Conservation (phyloP, 2,329 filamentous ascomycete species). For the Paecilomyces niveus region DNA sequence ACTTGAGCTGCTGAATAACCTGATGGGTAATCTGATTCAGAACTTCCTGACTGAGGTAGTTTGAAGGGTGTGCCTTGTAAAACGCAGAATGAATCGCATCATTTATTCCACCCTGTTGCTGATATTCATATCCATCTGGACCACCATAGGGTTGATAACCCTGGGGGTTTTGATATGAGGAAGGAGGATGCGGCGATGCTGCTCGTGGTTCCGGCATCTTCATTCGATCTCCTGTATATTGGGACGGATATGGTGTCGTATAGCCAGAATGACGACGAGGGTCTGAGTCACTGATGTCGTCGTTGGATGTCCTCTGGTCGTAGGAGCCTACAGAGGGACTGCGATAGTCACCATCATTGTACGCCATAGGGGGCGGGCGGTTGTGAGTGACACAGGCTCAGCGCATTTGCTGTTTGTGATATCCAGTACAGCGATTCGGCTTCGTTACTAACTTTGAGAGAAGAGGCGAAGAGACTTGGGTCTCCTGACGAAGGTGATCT, state of each 20-base stretch:
- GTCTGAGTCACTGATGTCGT: conserved; percentile 11
- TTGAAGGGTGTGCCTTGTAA: conserved; percentile 42
- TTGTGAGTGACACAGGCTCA: neutral
- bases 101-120: conserved; percentile 39
- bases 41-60: conserved; percentile 52
- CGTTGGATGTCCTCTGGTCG: conserved; percentile 12
- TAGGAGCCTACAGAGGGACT: conserved; percentile 18
- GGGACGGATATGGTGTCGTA: conserved; percentile 25
- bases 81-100: conserved; percentile 53
- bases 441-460: conserved; percentile 16
- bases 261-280: conserved; percentile 19
- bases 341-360: conserved; percentile 33
- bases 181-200: neutral
- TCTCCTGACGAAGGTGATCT: neutral
- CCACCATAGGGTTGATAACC: conserved; percentile 8
- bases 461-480: neutral
- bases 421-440: neutral
- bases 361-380: conserved; percentile 27
- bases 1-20: conserved; percentile 53
- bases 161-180: neutral
- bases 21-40: conserved; percentile 55
- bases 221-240: conserved; percentile 21
- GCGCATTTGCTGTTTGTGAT: neutral
- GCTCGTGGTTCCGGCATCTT: conserved; percentile 28
- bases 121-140: conserved; percentile 12